Base-by-base conservation (phyloP, 2,329 filamentous ascomycete genomes). In the Colletotrichum nymphaeae region DNA sequence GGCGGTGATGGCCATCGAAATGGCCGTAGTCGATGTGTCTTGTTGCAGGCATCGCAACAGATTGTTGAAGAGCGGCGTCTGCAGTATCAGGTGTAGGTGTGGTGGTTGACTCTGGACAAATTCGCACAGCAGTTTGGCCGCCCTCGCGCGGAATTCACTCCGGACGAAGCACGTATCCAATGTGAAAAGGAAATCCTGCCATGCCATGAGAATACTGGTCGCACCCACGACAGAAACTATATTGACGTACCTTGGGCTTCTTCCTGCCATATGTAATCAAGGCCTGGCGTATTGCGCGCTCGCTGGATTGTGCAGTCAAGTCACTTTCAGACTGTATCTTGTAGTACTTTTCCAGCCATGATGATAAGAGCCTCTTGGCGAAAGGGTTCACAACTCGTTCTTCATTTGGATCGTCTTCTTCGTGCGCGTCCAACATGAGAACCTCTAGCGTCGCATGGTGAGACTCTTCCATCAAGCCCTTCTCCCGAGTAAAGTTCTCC, bases 31-130 rank as follows among this genome's bases (percentile, higher is more conserved):
- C 0, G 93, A 95, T 1, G 93, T 93, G 80, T 97, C 94, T 67
- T 89, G 89, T 81, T 95, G 93, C 1, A 97, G 86, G 75, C 93
- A 95, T 78, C 89, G 91, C 65, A 96, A 84, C 24, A 97, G 84
- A 79, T 93, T 91, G 71, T 89, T 88, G 76, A 97, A 92, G 1
- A 97, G 85, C 0, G 91, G 88, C 1, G 93, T 95, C 76, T 95
- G 88, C 5, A 93, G 83, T 46, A 95, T 89, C 55, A 92, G 87
- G 78, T 97, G 90, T 1, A 97, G 86, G 82, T 95, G 94, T 5
- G 94, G 94, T n/a, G 94, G 93, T 76, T 95, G 92, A 72, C 91
- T 89, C 75, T 92, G 90, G 49, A 97, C 88, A 76, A 95, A 95
- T 57, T 92, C 90, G 78, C 91, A 92, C 19, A 97, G 85, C 12